These are phyloP conservation scores for Begonia peltatifolia DNA, from an alignment of 306 rosid genomes.

Conservation along the genomic window DNA sequence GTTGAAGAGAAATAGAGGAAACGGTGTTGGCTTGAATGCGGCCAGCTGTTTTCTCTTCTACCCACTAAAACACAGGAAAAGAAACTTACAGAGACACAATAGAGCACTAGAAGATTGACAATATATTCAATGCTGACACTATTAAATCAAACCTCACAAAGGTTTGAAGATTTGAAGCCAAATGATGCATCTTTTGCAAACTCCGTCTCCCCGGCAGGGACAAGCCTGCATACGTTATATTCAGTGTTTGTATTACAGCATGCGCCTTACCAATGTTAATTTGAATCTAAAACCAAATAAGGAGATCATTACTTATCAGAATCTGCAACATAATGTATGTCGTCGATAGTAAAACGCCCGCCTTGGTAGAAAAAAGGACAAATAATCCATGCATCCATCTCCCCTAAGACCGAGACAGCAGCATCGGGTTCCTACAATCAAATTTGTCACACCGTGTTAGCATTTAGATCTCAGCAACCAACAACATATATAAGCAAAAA, in stretches of 20 bases:
- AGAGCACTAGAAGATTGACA: not conserved
- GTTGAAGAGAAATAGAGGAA: slow-evolving; percentile 59
- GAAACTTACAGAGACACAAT: slow-evolving; percentile 8
- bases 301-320: slow-evolving; percentile 46
- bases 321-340: slow-evolving; percentile 83
- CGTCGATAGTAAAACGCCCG: slow-evolving; percentile 79
- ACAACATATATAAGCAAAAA: slow-evolving; percentile 1
- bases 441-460: slow-evolving; percentile 10
- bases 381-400: slow-evolving; percentile 93
- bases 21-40: slow-evolving; percentile 51
- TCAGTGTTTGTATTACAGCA: slow-evolving; percentile 5
- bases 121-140: slow-evolving; percentile 1
- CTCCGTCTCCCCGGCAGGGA: slow-evolving; percentile 91
- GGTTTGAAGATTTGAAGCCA: slow-evolving; percentile 90
- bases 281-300: slow-evolving; percentile 5
- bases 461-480: slow-evolving; percentile 5
- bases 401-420: slow-evolving; percentile 70
- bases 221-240: slow-evolving; percentile 43
- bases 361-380: slow-evolving; percentile 97
- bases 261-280: not conserved
- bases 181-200: slow-evolving; percentile 93
- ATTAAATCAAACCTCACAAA: slow-evolving; percentile 49
- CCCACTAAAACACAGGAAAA: slow-evolving; percentile 49
- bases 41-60: slow-evolving; percentile 81
- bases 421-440: slow-evolving; percentile 81